phyloP scores from a whole-genome alignment of 2,329 filamentous ascomycete species.

The Aschersonia sp. region DNA sequence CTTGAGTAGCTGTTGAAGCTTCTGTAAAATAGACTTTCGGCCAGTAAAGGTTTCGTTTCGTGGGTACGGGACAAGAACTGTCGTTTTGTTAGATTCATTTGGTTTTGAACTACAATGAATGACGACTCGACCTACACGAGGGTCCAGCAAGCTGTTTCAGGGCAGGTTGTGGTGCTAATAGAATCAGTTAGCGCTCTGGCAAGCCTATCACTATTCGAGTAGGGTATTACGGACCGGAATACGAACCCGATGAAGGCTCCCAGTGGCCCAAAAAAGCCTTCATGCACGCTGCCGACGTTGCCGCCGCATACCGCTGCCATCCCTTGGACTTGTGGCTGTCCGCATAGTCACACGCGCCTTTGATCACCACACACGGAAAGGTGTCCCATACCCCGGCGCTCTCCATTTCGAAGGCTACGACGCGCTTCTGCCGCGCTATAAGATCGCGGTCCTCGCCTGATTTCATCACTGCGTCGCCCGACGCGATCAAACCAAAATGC shows the following conservation, averaged over 20 bases:
- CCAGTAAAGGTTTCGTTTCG: conserved; percentile 10
- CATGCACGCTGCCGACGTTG: conserved; percentile 14
- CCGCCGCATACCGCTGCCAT: conserved; percentile 22
- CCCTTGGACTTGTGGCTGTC: conserved; percentile 23
- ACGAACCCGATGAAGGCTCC: too few species aligned
- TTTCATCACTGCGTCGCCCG: conserved; percentile 25
- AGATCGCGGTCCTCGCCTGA: conserved; percentile 17
- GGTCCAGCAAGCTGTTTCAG: too few species aligned
- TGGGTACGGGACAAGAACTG: conserved; percentile 1
- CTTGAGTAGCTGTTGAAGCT: conserved; percentile 5
- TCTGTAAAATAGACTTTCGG: conserved; percentile 6
- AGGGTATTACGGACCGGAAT: neutral
- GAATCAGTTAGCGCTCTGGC: neutral
- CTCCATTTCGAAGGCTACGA: conserved; percentile 22
- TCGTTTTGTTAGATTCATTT: neutral
- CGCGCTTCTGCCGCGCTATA: conserved; percentile 10
- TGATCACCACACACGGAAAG: conserved; percentile 20
- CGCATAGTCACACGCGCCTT: conserved; percentile 23
- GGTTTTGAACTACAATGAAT: neutral
- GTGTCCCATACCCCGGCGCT: conserved; percentile 15
- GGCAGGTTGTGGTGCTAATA: too few species aligned
- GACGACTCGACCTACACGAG: neutral
- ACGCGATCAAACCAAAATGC: conserved; percentile 22
- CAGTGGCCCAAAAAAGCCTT: conserved; percentile 3
- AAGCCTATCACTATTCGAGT: neutral